Base-by-base conservation (phyloP, 768 basidiomycete genomes). In the Candolleomyces aberdarensis region DNA sequence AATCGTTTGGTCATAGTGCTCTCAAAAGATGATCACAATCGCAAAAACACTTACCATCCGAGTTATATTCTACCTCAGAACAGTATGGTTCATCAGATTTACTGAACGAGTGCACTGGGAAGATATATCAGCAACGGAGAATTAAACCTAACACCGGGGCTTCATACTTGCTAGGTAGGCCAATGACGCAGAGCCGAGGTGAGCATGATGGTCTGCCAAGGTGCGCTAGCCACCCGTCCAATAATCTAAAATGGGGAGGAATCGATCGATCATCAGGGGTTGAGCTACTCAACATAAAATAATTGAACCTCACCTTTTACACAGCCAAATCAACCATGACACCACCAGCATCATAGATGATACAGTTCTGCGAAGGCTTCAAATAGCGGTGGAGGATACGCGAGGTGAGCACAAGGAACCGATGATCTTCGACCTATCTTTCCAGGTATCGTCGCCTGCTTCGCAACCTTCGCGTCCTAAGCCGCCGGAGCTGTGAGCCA, bases 291-390 rank as follows among this genome's bases (percentile, higher is more conserved):
- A n/a, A n/a, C n/a, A n/a, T n/a, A n/a, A n/a, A n/a, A n/a, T n/a
- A n/a, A n/a, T n/a, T n/a, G n/a, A n/a, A n/a, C n/a, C 43, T 22
- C 31, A 79, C 81, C 72, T 88, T 87, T 74, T 87, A 87, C 19
- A 85, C 81, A 19, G 86, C 86, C 56, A 75, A 60, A 69, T 77
- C 77, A 51, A 89, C 87, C 13, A 88, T 26, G n/a, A 26, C 26
- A 3, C 1, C 91, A 68, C 91, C 93, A 19, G 92, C 93, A 72
- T 96, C 93, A 68, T 89, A 92, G n/a, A 96, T 89, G 72, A 95
- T 87, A 95, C 1, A 26, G 63, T 86, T 92, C 68, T 95, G 92
- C 20, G 87, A 88, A 0, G 91, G 83, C 55, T 84, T 86, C 57
- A 95, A n/a, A n/a, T n/a, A 76, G 64, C 87, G 86, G 72, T 94